Conservation (phyloP, 1,284 basidiomycete genomes). For the Leccinum subfulvum region DNA sequence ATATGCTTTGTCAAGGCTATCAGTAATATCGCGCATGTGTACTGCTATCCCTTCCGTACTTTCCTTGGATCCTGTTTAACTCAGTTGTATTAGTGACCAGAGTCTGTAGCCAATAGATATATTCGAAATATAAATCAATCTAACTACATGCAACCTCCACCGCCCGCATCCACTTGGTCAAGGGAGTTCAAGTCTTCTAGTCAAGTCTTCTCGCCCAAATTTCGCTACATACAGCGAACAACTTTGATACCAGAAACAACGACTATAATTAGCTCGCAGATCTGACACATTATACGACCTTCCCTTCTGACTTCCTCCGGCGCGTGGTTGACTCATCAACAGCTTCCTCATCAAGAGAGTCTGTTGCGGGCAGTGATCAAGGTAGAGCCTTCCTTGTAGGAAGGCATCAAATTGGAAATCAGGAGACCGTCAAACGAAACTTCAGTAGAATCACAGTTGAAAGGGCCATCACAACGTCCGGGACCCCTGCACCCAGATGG, state of each 20-base stretch:
- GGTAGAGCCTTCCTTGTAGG: not conserved
- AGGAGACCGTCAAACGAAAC: not conserved
- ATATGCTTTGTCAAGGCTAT: not conserved
- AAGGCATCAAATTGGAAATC: not conserved
- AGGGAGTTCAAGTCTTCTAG: not conserved
- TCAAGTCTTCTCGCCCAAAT: not conserved
- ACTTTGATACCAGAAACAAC: not conserved
- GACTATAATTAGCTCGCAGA: not conserved
- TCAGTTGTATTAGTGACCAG: not conserved
- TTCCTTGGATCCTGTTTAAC: not conserved
- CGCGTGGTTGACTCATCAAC: not conserved
- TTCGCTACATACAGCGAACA: not conserved
- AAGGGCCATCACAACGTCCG: not conserved
- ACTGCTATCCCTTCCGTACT: not conserved
- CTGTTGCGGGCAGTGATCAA: not conserved
- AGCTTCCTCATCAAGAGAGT: not conserved
- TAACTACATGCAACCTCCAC: not conserved
- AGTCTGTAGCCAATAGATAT: slow-evolving; percentile 13
- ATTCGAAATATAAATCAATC: not conserved
- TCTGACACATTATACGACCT: not conserved
- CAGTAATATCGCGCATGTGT: slow-evolving; percentile 1
- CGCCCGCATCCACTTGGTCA: not conserved
- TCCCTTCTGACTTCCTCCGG: not conserved
- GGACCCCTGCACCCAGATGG: not conserved
- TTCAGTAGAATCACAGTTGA: not conserved